These are phyloP conservation scores for Furcasterigmium furcatum DNA, from an alignment of 2,329 filamentous ascomycete species.

Conservation along the genomic window DNA sequence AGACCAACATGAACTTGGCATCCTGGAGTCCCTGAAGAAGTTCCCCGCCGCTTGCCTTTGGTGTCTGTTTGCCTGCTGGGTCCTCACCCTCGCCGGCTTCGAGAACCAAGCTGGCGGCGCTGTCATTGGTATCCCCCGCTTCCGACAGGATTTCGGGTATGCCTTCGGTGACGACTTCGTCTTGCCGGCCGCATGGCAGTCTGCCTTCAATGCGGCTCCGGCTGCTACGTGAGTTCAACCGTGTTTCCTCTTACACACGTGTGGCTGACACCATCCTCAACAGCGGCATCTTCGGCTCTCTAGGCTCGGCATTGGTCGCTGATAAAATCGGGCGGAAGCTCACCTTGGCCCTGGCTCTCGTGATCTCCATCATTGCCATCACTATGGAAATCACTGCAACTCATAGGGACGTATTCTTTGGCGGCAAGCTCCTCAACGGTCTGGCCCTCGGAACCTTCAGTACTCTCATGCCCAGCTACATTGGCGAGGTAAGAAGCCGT, in stretches of 20 bases:
- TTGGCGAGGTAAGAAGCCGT: slow-evolving; percentile 25
- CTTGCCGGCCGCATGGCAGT: slow-evolving; percentile 38
- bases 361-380: too few relatives aligned
- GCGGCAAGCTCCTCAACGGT: too few relatives aligned
- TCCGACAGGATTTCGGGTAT: slow-evolving; percentile 40
- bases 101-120: slow-evolving; percentile 37
- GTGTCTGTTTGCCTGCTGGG: slow-evolving; percentile 35
- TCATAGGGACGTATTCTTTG: too few relatives aligned
- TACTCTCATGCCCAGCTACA: slow-evolving; percentile 22
- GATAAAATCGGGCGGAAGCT: too few relatives aligned
- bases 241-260: slow-evolving; percentile 38
- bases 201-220: slow-evolving; percentile 37
- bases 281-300: slow-evolving; percentile 18
- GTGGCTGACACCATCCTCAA: slow-evolving; percentile 35
- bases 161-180: slow-evolving; percentile 31
- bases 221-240: slow-evolving; percentile 32
- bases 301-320: too few relatives aligned
- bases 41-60: slow-evolving; percentile 29
- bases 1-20: too few relatives aligned
- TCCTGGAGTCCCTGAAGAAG: slow-evolving; percentile 16
- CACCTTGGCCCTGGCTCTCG: too few relatives aligned
- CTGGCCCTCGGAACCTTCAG: too few relatives aligned
- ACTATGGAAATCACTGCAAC: too few relatives aligned
- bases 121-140: slow-evolving; percentile 37
- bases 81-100: slow-evolving; percentile 33